Conservation (phyloP, 805 yeast species). For the Yarrowia keelungensis region DNA sequence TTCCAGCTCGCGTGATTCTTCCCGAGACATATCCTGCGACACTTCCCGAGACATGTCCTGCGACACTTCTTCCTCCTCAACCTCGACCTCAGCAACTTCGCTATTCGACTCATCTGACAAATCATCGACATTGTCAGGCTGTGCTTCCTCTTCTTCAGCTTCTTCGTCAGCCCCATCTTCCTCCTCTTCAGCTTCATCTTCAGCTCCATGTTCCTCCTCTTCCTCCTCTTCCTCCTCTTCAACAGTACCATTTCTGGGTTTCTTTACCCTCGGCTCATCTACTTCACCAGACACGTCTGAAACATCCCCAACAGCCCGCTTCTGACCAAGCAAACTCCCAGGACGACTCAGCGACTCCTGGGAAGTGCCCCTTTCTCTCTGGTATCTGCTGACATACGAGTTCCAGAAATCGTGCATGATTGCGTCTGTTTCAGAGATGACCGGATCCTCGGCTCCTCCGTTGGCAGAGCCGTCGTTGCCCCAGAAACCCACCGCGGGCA, state of each 20-base stretch:
- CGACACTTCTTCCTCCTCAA: neutral
- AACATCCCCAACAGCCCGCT: neutral
- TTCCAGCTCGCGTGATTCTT: neutral
- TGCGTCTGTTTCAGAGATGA: neutral
- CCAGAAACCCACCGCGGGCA: neutral
- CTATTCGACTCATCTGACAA: too few species aligned
- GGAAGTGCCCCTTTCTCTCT: too few species aligned
- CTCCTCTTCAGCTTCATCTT: neutral
- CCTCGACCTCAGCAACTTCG: neutral
- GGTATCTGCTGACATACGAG: neutral
- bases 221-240: too few species aligned
- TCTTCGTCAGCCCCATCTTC: too few species aligned
- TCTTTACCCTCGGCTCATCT: too few species aligned
- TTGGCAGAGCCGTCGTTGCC: slow-evolving; percentile 4
- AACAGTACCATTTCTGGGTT: too few species aligned
- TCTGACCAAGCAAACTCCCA: neutral
- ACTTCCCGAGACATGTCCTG: too few species aligned
- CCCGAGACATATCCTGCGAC: neutral
- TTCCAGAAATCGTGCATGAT: neutral
- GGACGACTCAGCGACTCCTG: too few species aligned
- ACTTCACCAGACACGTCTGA: too few species aligned
- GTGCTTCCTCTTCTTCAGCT: too few species aligned
- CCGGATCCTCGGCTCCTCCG: slow-evolving; percentile 2
- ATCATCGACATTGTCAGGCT: too few species aligned
- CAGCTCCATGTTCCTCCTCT: neutral